Base-by-base conservation (phyloP, 2,329 filamentous ascomycete genomes). In the Lecanosticta acicola region DNA sequence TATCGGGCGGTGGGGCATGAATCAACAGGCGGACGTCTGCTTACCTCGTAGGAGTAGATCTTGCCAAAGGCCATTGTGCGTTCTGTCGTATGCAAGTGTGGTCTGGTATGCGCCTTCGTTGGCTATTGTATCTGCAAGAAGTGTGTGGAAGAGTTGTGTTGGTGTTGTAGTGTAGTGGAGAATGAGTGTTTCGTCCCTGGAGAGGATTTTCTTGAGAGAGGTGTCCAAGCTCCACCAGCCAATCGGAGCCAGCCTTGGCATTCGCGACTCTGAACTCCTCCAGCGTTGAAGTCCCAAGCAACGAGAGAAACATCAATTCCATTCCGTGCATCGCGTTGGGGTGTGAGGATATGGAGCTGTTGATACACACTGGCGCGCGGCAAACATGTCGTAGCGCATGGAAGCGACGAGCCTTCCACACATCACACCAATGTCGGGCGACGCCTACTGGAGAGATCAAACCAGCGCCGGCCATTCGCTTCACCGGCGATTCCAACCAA, bases 21-120 rank as follows among this genome's bases (percentile, higher is more conserved):
- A 29, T 10, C 21, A 36, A 39, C 21, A 16, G 20, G 39, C 20
- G 43, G 35, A 18, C 19, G 41, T 43, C 37, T 41, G 38, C 76
- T 62, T 83, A 94, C 91, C 75, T 80, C 70, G 72, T 80, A 81
- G 70, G 85, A 86, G 82, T 93, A 97, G 68, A 98, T 82, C 79
- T 94, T 98, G 77, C 93, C 93, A 81, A 98, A 97, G 69, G 60
- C 54, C 62, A 64, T 66, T 47, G 36, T 60, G 55, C 46, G 36
- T 50, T 35, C 29, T 46, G 44, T 41, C 16, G 36, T 54, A 41
- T 49, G 37, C 39, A 34, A 17, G 39, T 47, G 33, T 47, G 43
- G 19, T 46, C 19, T 19, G 18, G 19, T 51, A 47, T 51, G 51
- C 58, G 61, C 61, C 61, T 62, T 62, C 61, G 55, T 62, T 56